Base-by-base conservation (phyloP, 2,329 filamentous ascomycete species). In the Scolecobasidium constrictum region DNA sequence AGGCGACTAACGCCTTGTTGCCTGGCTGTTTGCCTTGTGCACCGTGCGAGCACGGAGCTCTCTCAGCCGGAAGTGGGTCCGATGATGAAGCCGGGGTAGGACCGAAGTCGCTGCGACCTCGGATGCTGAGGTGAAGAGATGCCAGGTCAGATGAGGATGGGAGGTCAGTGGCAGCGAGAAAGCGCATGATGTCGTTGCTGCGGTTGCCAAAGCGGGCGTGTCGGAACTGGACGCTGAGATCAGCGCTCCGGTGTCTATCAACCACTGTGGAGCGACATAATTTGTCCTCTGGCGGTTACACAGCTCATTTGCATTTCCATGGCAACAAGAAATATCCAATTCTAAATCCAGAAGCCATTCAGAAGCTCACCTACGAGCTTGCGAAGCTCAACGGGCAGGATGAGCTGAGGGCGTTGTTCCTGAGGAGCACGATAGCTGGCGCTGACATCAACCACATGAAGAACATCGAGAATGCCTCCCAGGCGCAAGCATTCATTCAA, bases 401-500 rank as follows among this genome's bases (percentile, higher is more conserved):
- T 18, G 34, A 36, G 9, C 11, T 36, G 11, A 13, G 34, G 16
- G 34, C 16, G 7, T 18, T 36, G 12, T 36, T 36, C 16, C 16
- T 36, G 9, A 7, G 34, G 9, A 12, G 12, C 34, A 36, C 34
- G 46, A 53, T 56, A 22, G 54, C 49, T 31, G 56, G 55, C 17
- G 53, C 53, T 13, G 53, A 57, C 38, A 57, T 57, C 34, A 49
- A 45, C 4, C 49, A 55, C 19, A 57, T 57, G 54, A 26, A 51
- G 21, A 23, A 26, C 3, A 37, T 58, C 42, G 16, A 11, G 11
- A 11, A 18, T 12, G 55, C 44, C 34, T 46, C 35, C 13, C 51
- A 59, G 7, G 63, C 64, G 2, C 45, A 53, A 9, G 36, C 33
- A 2, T 65, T 65, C 52, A 66, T 66, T 42, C 51, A 47, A 5